These are phyloP conservation scores for Chlamydomonas sp. DNA, from an alignment of 139 green algal genomes.

Conservation along the genomic window DNA sequence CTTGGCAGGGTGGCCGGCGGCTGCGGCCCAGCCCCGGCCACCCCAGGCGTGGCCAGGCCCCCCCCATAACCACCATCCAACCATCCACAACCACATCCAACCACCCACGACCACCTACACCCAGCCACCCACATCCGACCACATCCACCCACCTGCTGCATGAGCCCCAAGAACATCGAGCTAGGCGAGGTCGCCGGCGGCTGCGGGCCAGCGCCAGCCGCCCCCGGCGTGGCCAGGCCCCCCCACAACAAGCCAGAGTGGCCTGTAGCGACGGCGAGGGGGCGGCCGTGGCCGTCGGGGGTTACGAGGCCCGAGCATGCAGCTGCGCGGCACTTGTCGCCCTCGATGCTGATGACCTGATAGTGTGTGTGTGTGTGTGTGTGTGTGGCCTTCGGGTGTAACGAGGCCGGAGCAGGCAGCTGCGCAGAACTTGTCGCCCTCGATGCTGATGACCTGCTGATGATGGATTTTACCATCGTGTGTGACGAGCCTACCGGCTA, in stretches of 20 bases:
- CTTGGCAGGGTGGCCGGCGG: too few relatives aligned
- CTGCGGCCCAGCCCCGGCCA: too few relatives aligned
- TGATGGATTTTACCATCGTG: neutral
- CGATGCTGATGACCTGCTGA: constrained; percentile 10
- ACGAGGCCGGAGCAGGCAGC: neutral
- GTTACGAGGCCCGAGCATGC: neutral
- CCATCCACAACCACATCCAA: too few relatives aligned
- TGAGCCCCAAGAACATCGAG: constrained; percentile 14
- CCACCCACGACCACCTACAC: neutral
- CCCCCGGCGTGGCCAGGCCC: neutral
- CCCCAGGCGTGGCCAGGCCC: neutral
- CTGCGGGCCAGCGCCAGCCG: neutral
- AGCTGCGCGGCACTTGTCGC: constrained; percentile 13
- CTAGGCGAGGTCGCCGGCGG: neutral
- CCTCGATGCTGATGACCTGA: constrained; percentile 12
- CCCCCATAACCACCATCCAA: too few relatives aligned
- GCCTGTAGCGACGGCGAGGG: constrained; percentile 12
- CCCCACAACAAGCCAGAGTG: neutral
- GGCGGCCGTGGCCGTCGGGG: constrained; percentile 8
- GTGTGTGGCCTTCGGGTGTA: too few relatives aligned
- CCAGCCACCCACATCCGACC: neutral
- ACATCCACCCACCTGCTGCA: constrained; percentile 20
- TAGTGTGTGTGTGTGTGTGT: too few relatives aligned
- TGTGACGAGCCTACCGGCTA: too few relatives aligned
- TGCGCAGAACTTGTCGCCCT: constrained; percentile 15